Percentiles rank a stretch among this genome's conserved stretches.
Conservation (phyloP, 345 rosid genomes). For the Boechera stricta region DNA sequence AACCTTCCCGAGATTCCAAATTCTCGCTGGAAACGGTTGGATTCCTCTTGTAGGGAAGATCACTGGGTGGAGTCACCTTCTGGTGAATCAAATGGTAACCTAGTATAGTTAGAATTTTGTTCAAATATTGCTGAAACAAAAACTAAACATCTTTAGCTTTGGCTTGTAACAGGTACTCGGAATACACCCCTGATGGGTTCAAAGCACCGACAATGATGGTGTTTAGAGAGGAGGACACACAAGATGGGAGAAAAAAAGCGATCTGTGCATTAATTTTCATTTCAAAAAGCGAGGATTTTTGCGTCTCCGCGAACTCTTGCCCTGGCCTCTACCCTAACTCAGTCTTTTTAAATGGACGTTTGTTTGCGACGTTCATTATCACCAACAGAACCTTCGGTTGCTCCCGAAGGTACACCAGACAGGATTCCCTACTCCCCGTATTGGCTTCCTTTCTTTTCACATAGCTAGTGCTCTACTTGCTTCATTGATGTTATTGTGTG, state of each 20-base stretch:
- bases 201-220: neutral
- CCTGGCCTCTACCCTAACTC: neutral
- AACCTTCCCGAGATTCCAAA: conserved; percentile 5
- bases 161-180: neutral
- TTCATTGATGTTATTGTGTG: neutral
- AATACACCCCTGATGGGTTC: neutral
- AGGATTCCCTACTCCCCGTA: neutral
- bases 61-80: conserved; percentile 19
- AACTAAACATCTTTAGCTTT: neutral
- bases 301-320: neutral
- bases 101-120: neutral
- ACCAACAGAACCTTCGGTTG: neutral
- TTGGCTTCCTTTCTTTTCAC: neutral
- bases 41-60: neutral
- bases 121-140: neutral
- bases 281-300: neutral
- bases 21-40: neutral
- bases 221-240: neutral
- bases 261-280: conserved; percentile 1
- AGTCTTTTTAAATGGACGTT: neutral
- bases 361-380: neutral
- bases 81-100: neutral
- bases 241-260: conserved; percentile 9
- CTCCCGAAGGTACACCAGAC: neutral
- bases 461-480: neutral